Percentiles rank a stretch among this genome's conserved stretches.
Conservation (phyloP, 306 rosid species). For the Cicer pinnatifidum region DNA sequence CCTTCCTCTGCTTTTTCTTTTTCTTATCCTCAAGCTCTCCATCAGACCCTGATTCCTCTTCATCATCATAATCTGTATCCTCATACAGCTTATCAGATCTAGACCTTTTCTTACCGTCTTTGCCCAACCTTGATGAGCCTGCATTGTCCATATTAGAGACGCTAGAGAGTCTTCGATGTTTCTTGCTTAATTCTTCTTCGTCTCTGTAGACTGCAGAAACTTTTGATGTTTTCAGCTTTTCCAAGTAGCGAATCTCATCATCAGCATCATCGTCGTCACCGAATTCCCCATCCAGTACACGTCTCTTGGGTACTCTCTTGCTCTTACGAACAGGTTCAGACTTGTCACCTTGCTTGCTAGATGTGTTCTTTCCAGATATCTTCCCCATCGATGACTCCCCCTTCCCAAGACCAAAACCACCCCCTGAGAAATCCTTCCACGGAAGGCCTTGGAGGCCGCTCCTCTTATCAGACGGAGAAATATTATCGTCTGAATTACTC, state of each 20-base stretch:
- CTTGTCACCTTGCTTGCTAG: conserved; percentile 62
- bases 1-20: conserved; percentile 81
- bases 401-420: conserved; percentile 69
- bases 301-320: conserved; percentile 82
- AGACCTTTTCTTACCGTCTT: conserved; percentile 50
- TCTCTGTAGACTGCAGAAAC: conserved; percentile 64
- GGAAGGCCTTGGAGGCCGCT: conserved; percentile 82
- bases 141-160: conserved; percentile 69
- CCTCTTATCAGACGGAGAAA: conserved; percentile 65
- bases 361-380: conserved; percentile 55
- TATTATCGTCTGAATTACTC: conserved; percentile 67
- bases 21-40: conserved; percentile 72
- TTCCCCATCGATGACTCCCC: conserved; percentile 68
- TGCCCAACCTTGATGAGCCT: conserved; percentile 49
- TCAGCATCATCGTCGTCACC: conserved; percentile 74
- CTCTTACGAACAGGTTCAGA: conserved; percentile 82
- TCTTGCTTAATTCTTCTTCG: conserved; percentile 78
- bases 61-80: conserved; percentile 64
- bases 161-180: conserved; percentile 77
- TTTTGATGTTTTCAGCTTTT: conserved; percentile 83
- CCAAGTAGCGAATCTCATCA: conserved; percentile 89
- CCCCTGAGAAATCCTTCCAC: conserved; percentile 83
- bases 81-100: conserved; percentile 48
- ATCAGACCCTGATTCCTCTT: conserved; percentile 74
- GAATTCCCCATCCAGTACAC: conserved; percentile 69